Evolutionary conservation across 176 grass and related monocot species (phyloP).

Genomic region (Elaeis guineensis): DNA sequence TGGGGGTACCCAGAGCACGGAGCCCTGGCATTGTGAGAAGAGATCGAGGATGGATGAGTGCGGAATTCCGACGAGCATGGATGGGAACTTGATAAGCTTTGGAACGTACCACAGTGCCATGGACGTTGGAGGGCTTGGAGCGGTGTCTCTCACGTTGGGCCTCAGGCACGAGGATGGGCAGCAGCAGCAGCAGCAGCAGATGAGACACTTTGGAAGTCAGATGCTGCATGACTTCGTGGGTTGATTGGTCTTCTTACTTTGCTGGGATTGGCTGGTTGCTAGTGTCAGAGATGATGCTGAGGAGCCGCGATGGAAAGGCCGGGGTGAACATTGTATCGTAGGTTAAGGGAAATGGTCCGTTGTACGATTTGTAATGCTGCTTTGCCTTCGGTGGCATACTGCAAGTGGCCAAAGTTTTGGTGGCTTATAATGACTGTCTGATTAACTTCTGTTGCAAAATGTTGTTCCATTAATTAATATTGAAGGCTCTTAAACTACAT

Average conservation of each 20-base stretch:
- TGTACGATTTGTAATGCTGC: no score
- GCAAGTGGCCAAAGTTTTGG: no score
- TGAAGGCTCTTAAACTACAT: no score
- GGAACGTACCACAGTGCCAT: conserved; percentile 20
- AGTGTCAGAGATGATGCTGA: no score
- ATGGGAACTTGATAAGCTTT: conserved; percentile 31
- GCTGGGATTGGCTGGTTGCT: no score
- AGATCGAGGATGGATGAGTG: conserved; percentile 25
- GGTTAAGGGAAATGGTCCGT: no score
- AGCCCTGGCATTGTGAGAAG: conserved; percentile 28
- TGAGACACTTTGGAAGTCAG: conserved; percentile 32
- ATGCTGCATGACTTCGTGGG: conserved; percentile 37
- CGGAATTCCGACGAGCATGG: conserved; percentile 22
- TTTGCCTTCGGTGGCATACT: no score
- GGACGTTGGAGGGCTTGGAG: conserved; percentile 32
- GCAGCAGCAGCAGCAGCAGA: conserved; percentile 24
- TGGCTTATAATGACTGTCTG: no score
- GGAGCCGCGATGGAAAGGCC: no score
- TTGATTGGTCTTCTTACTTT: conserved; percentile 1
- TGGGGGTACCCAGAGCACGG: neutral
- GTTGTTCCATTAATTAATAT: no score
- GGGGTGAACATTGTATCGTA: no score
- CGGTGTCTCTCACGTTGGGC: conserved; percentile 45
- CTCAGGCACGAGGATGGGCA: conserved; percentile 32
- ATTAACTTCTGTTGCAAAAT: no score